Base-by-base conservation (phyloP, 345 rosid genomes). In the Cardiospermum halicacabum region DNA sequence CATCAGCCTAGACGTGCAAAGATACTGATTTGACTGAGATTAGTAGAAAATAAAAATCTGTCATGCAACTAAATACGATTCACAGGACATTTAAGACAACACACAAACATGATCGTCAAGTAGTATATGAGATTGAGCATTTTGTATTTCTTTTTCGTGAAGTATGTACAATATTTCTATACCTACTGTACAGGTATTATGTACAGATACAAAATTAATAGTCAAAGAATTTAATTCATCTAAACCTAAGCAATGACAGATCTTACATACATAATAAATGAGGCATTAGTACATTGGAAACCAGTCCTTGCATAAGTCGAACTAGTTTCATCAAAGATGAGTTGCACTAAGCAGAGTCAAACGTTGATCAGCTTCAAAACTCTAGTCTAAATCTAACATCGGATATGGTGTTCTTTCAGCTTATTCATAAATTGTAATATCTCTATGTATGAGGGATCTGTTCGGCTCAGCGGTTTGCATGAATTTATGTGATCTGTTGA, bases 401-500 rank as follows among this genome's bases (percentile, higher is more conserved):
- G 22, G 47, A 36, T 66, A 60, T 73, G 69, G 2, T 58, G 82
- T 18, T 81, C 68, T 73, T 74, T 85, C 56, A 89, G 83, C 80
- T 85, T 91, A 9, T 69, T 80, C 66, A 91, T 70, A 67, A 89
- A 87, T 56, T 84, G 78, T 65, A 94, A 75, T 25, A 80, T 75
- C 83, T 91, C 91, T 0, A 78, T 79, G 59, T 94, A 87, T 0
- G 97, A 94, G 58, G 92, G 96, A 77, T 94, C 99, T 0, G 66
- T 58, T 16, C 80, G 93, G 79, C 83, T 85, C 24, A 91, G 72
- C 18, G 99, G 99, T 77, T 91, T 91, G 79, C 99, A 94, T 55
- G 97, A 94, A 70, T 94, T 94, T 71, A 94, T 91, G 69, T 94
- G 96, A 77, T 94, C 97, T 60, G 97, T 89, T 18, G 97, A 89